These are phyloP conservation scores for Lecanicillium sp. DNA, from an alignment of 2,329 filamentous ascomycete species.

Conservation along the genomic window DNA sequence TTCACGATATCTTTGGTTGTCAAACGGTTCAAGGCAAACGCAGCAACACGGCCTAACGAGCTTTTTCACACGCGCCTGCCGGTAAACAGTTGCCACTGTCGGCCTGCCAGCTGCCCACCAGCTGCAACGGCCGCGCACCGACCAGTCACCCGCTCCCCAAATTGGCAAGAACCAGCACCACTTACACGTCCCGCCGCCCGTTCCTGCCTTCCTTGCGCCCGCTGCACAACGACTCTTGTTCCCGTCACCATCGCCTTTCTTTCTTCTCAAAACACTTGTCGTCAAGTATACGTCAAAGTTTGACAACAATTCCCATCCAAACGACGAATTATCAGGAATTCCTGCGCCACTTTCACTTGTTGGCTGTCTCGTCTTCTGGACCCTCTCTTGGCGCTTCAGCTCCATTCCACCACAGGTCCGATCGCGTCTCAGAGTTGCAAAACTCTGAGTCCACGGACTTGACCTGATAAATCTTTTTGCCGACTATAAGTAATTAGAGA, in stretches of 20 bases:
- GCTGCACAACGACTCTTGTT: background rate
- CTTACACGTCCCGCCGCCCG: background rate
- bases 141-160: slow-evolving; percentile 4
- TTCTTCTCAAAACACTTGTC: background rate
- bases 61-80: background rate
- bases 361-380: background rate
- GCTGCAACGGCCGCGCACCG: background rate
- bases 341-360: background rate
- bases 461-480: background rate
- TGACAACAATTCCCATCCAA: too few relatives aligned
- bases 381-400: slow-evolving; percentile 1
- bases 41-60: too few relatives aligned
- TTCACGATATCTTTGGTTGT: too few relatives aligned
- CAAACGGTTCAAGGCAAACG: too few relatives aligned
- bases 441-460: too few relatives aligned
- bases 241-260: background rate
- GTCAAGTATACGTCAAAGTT: too few relatives aligned
- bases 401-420: slow-evolving; percentile 4
- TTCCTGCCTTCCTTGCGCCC: background rate
- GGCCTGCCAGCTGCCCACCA: background rate
- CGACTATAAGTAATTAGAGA: background rate
- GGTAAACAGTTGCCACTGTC: background rate
- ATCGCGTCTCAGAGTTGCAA: background rate
- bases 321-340: too few relatives aligned
- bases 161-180: slow-evolving; percentile 6